Evolutionary conservation across 2,329 filamentous ascomycete genomes (phyloP).

Genomic region (Fusarium graminum): DNA sequence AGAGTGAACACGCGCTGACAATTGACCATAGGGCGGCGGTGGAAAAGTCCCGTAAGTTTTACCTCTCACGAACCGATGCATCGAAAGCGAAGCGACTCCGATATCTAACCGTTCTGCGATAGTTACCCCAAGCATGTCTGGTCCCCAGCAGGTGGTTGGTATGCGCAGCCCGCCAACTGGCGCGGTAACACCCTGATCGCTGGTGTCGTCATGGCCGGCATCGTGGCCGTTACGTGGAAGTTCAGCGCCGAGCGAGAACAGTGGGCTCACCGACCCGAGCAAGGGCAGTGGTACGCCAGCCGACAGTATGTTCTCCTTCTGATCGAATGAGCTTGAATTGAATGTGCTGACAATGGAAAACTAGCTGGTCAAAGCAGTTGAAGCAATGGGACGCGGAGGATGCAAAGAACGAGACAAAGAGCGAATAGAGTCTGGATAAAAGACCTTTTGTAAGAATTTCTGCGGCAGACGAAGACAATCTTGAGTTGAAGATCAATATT

Average conservation of each 20-base stretch:
- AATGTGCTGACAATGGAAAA: constrained; percentile 40
- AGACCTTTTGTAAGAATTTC: constrained; percentile 46
- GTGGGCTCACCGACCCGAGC: constrained; percentile 81
- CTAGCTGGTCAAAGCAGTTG: constrained; percentile 62
- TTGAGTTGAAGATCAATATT: constrained; percentile 25
- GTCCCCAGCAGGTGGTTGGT: constrained; percentile 99
- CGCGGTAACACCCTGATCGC: constrained; percentile 88
- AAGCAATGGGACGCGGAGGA: constrained; percentile 62
- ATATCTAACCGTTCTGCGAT: constrained; percentile 35
- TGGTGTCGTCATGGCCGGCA: constrained; percentile 74
- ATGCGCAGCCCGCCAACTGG: constrained; percentile 95
- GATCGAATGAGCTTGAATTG: background rate
- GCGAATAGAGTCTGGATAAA: constrained; percentile 34
- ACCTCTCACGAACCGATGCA: constrained; percentile 37
- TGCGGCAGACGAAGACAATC: constrained; percentile 35
- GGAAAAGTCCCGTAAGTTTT: constrained; percentile 69
- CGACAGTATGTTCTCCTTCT: constrained; percentile 73
- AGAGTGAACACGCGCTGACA: constrained; percentile 56
- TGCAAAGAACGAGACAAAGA: constrained; percentile 50
- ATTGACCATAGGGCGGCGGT: constrained; percentile 75
- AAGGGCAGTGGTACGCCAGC: constrained; percentile 84
- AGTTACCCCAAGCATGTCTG: constrained; percentile 99
- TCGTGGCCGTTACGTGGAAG: constrained; percentile 77
- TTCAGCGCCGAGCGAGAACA: constrained; percentile 80
- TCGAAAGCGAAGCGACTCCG: constrained; percentile 24